Percentiles rank a stretch among this genome's conserved stretches.
Conservation (phyloP, 2,329 filamentous ascomycete species). For the Phialophora verrucosa region DNA sequence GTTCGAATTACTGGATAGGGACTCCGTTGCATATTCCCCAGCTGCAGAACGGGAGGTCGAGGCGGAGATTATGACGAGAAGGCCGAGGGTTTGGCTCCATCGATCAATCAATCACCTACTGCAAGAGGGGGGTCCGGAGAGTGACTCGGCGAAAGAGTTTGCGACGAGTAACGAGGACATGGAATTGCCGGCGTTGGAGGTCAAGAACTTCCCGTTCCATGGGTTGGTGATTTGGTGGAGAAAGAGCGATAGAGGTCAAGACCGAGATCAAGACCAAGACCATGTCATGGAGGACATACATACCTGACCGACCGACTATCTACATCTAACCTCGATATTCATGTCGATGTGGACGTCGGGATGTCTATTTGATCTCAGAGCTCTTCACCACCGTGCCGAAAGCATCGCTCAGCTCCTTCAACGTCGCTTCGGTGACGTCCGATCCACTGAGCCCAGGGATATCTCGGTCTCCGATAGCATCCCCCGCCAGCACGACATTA, state of each 20-base stretch:
- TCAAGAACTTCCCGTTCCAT: slow-evolving; percentile 32
- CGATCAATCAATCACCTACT: slow-evolving; percentile 17
- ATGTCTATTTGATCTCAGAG: slow-evolving; percentile 48
- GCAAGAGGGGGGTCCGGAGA: background rate
- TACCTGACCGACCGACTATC: background rate
- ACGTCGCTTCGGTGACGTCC: slow-evolving; percentile 56
- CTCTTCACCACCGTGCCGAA: slow-evolving; percentile 66
- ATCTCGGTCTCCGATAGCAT: slow-evolving; percentile 69
- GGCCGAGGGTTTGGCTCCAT: slow-evolving; percentile 32
- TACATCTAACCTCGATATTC: background rate
- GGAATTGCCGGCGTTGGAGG: slow-evolving; percentile 20
- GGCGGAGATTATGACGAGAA: slow-evolving; percentile 20
- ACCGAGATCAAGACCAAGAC: background rate
- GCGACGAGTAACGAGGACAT: slow-evolving; percentile 3
- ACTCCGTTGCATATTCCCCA: slow-evolving; percentile 66
- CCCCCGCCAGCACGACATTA: slow-evolving; percentile 66
- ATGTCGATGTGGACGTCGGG: background rate
- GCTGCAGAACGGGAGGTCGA: slow-evolving; percentile 52
- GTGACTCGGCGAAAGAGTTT: slow-evolving; percentile 9
- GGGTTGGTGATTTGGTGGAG: slow-evolving; percentile 29
- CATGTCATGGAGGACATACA: background rate
- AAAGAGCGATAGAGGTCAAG: background rate
- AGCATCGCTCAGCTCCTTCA: slow-evolving; percentile 67
- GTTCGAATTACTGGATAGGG: slow-evolving; percentile 56
- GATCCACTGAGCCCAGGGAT: slow-evolving; percentile 66